These are phyloP conservation scores for Coniochaeta sp. DNA, from an alignment of 2,329 filamentous ascomycete genomes.

Conservation along the genomic window DNA sequence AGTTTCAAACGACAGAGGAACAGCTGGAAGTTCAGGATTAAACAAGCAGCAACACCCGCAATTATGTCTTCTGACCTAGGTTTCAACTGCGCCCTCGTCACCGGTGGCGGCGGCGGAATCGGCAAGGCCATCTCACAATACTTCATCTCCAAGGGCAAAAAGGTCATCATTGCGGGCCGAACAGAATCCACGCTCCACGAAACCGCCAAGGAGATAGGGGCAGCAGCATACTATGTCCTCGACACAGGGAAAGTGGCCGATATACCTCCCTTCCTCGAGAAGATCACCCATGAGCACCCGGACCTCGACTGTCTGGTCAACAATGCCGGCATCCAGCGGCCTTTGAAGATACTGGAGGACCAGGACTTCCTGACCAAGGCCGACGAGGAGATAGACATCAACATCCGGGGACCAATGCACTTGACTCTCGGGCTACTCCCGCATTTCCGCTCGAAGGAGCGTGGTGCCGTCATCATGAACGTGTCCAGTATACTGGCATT, in stretches of 20 bases:
- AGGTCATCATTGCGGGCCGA: constrained; percentile 44
- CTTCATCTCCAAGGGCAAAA: constrained; percentile 37
- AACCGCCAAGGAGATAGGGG: constrained; percentile 34
- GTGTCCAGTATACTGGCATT: constrained; percentile 47
- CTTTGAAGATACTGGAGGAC: constrained; percentile 33
- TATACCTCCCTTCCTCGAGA: constrained; percentile 36
- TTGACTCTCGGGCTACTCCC: constrained; percentile 39
- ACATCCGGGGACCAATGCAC: constrained; percentile 52
- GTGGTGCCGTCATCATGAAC: constrained; percentile 41
- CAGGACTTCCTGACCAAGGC: constrained; percentile 39
- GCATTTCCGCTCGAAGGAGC: constrained; percentile 39
- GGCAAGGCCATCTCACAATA: constrained; percentile 40
- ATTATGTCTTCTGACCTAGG: no score
- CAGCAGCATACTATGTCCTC: constrained; percentile 41
- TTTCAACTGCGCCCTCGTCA: constrained; percentile 39
- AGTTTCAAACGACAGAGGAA: no score
- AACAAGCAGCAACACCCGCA: no score
- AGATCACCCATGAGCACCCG: constrained; percentile 39
- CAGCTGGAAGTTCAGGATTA: no score
- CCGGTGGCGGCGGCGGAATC: constrained; percentile 45
- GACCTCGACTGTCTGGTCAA: constrained; percentile 52
- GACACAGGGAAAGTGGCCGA: constrained; percentile 39
- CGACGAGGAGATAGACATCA: constrained; percentile 51
- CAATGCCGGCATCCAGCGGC: constrained; percentile 52
- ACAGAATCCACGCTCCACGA: constrained; percentile 45